Evolutionary conservation across 2,329 filamentous ascomycete genomes (phyloP), one percentile per base, ranked within the genome.

Genomic region (Verticillium isaacii): DNA sequence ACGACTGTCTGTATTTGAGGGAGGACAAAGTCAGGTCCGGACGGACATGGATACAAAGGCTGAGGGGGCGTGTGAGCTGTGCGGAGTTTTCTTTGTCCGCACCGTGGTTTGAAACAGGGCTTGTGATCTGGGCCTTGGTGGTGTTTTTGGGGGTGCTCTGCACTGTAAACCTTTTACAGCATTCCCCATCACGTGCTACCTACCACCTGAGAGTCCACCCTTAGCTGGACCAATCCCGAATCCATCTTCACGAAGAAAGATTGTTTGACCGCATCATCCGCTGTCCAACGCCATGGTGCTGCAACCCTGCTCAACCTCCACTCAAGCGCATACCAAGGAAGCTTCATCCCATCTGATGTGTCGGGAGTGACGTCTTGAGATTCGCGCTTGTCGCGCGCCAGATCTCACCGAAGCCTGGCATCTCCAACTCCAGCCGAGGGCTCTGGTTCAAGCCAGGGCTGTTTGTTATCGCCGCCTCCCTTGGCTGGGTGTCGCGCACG

Each of bases 71-170:
- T 52, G 17, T 11, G 15, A 41, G 6, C 2, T 15, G 17, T 34
- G 56, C 70, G 70, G 69, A 58, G 58, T 61, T 69, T 70, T 68
- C 62, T 68, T 70, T 69, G 67, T 70, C 71, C 70, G 66, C 37
- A 29, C 45, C 6, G 11, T 25, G 19, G 29, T 29, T 29, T 5
- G 5, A 29, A 29, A 29, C 29, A 29, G 29, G 1, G 25, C 25
- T 25, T 25, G 25, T 25, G 25, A 25, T 3, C 25, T 25, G 25
- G 25, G 41, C 5, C 8, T 23, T 17, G 19, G 9, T 23, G 1
- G 23, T 23, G 23, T 2, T 23, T 12, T 52, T 11, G 0, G 8
- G 12, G 39, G 17, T 1, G 19, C 2, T 50, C 11, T 11, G 9
- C 45, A 25, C 45, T 25, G 45, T 23, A 9, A 52, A 0, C 17